Percentiles rank a stretch among this genome's conserved stretches.
Evolutionary conservation across 2,329 filamentous ascomycete genomes (phyloP).

Genomic region (Drechslerella coelobrocha): DNA sequence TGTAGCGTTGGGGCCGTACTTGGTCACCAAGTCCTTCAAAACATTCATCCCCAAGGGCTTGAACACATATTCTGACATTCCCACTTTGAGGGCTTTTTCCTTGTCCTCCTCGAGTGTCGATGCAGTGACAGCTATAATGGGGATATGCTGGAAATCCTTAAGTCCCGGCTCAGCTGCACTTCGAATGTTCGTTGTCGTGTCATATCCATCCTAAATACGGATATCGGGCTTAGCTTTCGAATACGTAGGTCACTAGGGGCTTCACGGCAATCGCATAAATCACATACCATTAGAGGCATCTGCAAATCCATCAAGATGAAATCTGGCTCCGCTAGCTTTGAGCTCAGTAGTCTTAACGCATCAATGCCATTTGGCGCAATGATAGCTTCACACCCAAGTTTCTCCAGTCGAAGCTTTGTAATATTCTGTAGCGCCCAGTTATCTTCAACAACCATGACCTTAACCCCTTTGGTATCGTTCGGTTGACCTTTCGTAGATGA

Average conservation of each 20-base stretch:
- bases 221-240: background rate
- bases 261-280: no score
- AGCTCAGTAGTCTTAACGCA: conserved; percentile 51
- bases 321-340: conserved; percentile 49
- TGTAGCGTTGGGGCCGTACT: conserved; percentile 22
- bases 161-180: conserved; percentile 48
- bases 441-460: conserved; percentile 54
- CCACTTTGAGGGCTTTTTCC: conserved; percentile 52
- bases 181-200: conserved; percentile 53
- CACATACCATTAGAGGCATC: conserved; percentile 53
- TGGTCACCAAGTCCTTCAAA: conserved; percentile 50
- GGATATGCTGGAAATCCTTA: conserved; percentile 51
- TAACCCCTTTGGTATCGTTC: conserved; percentile 43
- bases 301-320: conserved; percentile 55
- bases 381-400: conserved; percentile 52
- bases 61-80: conserved; percentile 53
- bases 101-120: conserved; percentile 52
- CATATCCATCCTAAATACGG: conserved; percentile 51
- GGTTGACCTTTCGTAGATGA: conserved; percentile 26
- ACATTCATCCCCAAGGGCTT: conserved; percentile 52
- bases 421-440: conserved; percentile 54
- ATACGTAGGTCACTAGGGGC: no score
- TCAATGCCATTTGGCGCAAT: conserved; percentile 53
- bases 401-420: conserved; percentile 51
- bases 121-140: conserved; percentile 53